A percentile compares a stretch with the other conserved stretches of the same genome.
phyloP scores from a whole-genome alignment of 73 alveolate species.

The Tetrahymena malaccensis region DNA sequence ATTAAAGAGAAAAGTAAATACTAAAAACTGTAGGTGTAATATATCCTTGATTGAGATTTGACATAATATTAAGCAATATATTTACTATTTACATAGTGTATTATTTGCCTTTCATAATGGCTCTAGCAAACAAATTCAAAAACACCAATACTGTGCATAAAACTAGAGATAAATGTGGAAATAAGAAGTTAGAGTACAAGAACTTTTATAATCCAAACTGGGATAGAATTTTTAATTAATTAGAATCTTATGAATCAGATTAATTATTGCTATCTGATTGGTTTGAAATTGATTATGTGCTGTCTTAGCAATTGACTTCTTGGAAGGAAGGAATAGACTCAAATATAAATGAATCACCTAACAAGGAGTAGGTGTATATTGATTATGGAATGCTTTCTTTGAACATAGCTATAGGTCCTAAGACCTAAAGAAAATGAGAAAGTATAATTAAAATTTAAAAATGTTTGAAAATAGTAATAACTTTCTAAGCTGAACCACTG shows the following conservation, averaged over 20 bases:
- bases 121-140: background rate
- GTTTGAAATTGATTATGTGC: background rate
- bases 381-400: background rate
- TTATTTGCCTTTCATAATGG: background rate
- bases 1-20: background rate
- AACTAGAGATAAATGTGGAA: background rate
- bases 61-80: background rate
- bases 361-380: background rate
- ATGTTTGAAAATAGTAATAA: background rate
- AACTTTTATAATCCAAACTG: background rate
- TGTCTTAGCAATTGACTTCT: background rate
- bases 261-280: background rate
- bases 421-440: background rate
- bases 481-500: background rate
- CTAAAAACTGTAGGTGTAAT: background rate
- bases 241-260: background rate
- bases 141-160: background rate
- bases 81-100: background rate
- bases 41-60: background rate
- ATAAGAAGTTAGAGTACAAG: background rate
- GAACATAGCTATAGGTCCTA: background rate
- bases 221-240: background rate
- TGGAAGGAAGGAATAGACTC: background rate
- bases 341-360: background rate
- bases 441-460: background rate